phyloP scores from a whole-genome alignment of 176 grass and related monocot species.

The Elaeis guineensis region DNA sequence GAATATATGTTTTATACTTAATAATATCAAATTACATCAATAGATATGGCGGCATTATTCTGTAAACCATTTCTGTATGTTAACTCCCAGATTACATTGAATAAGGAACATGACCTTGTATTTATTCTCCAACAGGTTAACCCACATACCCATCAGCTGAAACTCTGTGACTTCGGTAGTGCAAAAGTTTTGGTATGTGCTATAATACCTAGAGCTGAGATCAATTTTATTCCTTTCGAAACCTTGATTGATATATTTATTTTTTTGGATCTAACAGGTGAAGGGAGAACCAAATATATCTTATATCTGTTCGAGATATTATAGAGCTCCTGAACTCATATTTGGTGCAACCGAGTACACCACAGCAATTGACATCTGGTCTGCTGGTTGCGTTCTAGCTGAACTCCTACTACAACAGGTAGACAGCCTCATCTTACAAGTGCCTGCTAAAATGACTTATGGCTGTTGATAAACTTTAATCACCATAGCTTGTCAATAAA shows the following conservation, averaged over 20 bases:
- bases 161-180: conserved; percentile 78
- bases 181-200: conserved; percentile 74
- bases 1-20: too few relatives aligned
- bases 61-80: too few relatives aligned
- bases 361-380: conserved; percentile 87
- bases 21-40: too few relatives aligned
- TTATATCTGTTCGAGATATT: conserved; percentile 90
- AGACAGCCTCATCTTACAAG: background rate
- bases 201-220: background rate
- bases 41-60: too few relatives aligned
- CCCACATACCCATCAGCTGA: conserved; percentile 75
- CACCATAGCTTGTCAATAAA: background rate
- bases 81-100: too few relatives aligned
- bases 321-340: conserved; percentile 87
- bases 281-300: conserved; percentile 88
- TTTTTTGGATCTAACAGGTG: conserved; percentile 29
- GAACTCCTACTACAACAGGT: conserved; percentile 78
- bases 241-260: background rate
- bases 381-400: conserved; percentile 85
- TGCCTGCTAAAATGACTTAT: too few relatives aligned
- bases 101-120: too few relatives aligned
- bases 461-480: too few relatives aligned
- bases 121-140: conserved; percentile 42
- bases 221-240: too few relatives aligned
- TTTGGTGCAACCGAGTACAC: conserved; percentile 88